phyloP scores from a whole-genome alignment of 768 basidiomycete species.

The Albatrellus ellisii region DNA sequence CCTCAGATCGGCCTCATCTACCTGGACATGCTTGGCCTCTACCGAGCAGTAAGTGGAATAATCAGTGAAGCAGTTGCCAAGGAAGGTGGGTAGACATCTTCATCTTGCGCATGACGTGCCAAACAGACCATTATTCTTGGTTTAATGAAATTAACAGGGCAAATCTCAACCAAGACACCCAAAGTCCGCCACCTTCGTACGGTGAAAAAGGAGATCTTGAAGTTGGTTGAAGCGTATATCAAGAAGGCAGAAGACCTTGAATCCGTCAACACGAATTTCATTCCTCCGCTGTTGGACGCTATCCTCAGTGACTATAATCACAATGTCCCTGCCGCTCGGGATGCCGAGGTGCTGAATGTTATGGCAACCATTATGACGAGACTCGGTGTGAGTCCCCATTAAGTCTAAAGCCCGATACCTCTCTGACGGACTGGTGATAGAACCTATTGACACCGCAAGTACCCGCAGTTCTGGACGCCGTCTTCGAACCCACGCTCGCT shows the following conservation, averaged over 20 bases:
- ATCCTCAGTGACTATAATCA: constrained; percentile 96
- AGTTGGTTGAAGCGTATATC: constrained; percentile 95
- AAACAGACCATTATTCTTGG: too few relatives aligned
- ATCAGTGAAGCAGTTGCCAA: constrained; percentile 87
- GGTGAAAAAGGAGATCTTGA: constrained; percentile 97
- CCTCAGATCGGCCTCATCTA: constrained; percentile 96
- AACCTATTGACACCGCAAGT: constrained; percentile 84
- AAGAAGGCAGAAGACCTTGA: constrained; percentile 96
- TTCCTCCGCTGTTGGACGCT: constrained; percentile 91
- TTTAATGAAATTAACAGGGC: too few relatives aligned
- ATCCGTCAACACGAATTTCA: constrained; percentile 80
- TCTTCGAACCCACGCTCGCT: constrained; percentile 91
- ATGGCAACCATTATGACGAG: constrained; percentile 90
- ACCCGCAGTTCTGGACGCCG: constrained; percentile 87
- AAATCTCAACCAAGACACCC: constrained; percentile 91
- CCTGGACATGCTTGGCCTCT: constrained; percentile 95
- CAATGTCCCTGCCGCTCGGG: constrained; percentile 86
- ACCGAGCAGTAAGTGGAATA: constrained; percentile 93
- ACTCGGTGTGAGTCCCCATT: constrained; percentile 56
- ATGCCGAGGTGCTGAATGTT: constrained; percentile 94
- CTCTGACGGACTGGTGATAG: constrained; percentile 28
- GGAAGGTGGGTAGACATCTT: constrained; percentile 40
- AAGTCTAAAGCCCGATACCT: too few relatives aligned
- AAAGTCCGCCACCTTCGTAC: constrained; percentile 90
- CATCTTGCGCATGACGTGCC: too few relatives aligned